Conservation (phyloP, 2,329 filamentous ascomycete genomes). For the Xylariaceae sp. region DNA sequence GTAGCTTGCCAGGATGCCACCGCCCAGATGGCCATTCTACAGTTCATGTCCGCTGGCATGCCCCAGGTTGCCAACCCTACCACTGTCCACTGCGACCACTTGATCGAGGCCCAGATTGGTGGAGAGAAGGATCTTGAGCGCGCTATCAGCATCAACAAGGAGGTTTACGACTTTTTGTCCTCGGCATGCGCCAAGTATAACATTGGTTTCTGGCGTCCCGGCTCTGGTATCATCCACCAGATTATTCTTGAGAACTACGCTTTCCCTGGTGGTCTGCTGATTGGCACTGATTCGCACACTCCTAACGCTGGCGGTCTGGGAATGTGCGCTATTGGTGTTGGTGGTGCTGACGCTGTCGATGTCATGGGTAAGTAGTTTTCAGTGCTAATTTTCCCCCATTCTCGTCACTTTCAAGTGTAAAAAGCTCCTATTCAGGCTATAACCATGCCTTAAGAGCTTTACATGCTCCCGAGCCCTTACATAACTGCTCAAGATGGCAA, state of each 20-base stretch:
- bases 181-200: constrained; percentile 98
- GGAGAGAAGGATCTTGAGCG: constrained; percentile 92
- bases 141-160: constrained; percentile 94
- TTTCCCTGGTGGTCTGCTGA: constrained; percentile 97
- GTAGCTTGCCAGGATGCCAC: constrained; percentile 99
- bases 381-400: neutral
- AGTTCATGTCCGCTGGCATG: constrained; percentile 99
- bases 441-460: too few species aligned
- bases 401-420: neutral
- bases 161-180: constrained; percentile 97
- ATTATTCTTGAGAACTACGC: constrained; percentile 98
- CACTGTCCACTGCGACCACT: constrained; percentile 98
- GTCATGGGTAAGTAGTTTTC: constrained; percentile 68
- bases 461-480: neutral
- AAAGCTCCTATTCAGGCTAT: too few species aligned
- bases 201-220: constrained; percentile 99
- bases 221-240: constrained; percentile 99
- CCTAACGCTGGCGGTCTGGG: constrained; percentile 96
- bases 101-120: constrained; percentile 97
- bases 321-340: constrained; percentile 94
- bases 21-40: constrained; percentile 98
- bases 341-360: constrained; percentile 97
- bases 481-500: neutral
- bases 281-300: constrained; percentile 97
- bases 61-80: constrained; percentile 90